Evolutionary conservation across 2,329 filamentous ascomycete genomes (phyloP), one percentile per base, ranked within the genome.

Genomic region (Venturia asperata): DNA sequence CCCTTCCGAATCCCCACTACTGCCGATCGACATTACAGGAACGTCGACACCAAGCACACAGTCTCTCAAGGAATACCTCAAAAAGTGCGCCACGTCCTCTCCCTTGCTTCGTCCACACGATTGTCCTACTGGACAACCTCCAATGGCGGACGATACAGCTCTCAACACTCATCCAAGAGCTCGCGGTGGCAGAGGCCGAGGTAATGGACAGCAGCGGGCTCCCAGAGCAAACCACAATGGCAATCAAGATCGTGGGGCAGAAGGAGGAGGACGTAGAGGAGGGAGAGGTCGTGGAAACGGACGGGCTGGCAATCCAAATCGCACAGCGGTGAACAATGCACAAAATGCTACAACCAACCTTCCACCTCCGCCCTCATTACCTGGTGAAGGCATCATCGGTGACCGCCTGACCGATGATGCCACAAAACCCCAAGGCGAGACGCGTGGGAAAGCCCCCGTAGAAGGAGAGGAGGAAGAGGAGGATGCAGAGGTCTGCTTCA

Each of bases 401-500:
- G 73, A 71, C 75, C 76, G 74, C 77, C 76, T 77, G 76, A 78
- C 76, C 75, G 77, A 76, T 78, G 77, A 76, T 77, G 78, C 78
- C 76, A 73, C 69, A 39, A 42, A 45, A n/a, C 39, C 41, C 52
- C 66, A 39, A 34, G 67, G 49, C 41, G 70, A 65, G 10, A 71
- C 72, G 63, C 70, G 71, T 43, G 74, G 76, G 64, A 65, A 64
- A 55, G 30, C 24, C n/a, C 61, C 43, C 21, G 42, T 34, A 24
- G 27, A 42, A 9, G 15, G 21, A 52, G 42, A 67, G 5, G 84
- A 84, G 61, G 84, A 83, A 37, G 83, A 82, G 30, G 80, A 80
- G 39, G 89, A 92, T 65, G 87, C 82, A 34, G 92, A 97, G 68
- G 84, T 97, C 67, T 99, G 94, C 84, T 97, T 97, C 77, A 99